Evolutionary conservation across 768 basidiomycete species (phyloP).

Genomic region (Termitomyces sp.): DNA sequence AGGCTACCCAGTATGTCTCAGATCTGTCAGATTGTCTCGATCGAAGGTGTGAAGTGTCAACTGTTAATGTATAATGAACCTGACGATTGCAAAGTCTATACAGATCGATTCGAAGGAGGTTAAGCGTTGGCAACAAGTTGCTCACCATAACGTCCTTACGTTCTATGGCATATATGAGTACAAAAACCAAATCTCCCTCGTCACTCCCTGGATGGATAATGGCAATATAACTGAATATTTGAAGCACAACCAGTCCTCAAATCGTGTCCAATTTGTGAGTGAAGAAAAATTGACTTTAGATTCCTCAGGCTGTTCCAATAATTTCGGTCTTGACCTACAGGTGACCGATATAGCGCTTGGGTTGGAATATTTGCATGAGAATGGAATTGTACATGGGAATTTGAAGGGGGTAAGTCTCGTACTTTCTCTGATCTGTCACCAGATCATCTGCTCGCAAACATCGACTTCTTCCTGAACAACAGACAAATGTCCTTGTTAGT

Average conservation of each 20-base stretch:
- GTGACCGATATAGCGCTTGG: neutral
- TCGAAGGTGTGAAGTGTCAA: neutral
- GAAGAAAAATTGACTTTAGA: neutral
- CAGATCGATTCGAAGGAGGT: neutral
- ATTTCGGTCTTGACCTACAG: neutral
- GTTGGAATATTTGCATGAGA: neutral
- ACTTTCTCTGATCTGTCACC: neutral
- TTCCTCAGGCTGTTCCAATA: neutral
- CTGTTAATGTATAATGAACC: neutral
- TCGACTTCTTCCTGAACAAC: neutral
- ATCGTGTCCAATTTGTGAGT: neutral
- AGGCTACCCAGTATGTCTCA: neutral
- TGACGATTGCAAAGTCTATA: neutral
- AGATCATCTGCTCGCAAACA: neutral
- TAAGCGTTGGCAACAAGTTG: neutral
- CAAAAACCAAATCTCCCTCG: neutral
- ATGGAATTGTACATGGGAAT: neutral
- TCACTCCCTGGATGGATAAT: neutral
- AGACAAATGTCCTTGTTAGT: neutral
- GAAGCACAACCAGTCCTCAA: neutral
- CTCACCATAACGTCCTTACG: constrained; percentile 1
- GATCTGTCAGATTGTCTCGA: neutral
- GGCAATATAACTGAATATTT: neutral
- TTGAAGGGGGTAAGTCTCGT: neutral
- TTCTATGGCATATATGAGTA: neutral